Base-by-base conservation (phyloP, 208 protist genomes). In the Trypanosoma rangeli region DNA sequence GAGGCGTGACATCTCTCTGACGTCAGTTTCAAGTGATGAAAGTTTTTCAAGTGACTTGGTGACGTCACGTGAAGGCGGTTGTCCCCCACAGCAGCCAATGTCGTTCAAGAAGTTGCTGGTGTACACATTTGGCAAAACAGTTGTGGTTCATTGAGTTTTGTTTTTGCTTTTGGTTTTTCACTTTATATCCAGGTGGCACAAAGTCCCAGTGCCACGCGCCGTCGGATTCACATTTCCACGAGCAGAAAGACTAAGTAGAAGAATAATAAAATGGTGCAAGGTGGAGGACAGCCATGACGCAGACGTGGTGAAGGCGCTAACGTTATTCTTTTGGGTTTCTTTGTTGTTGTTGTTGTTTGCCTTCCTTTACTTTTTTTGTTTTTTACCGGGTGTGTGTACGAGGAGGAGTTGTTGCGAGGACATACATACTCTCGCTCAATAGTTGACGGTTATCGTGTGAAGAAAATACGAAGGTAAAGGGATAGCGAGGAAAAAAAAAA, bases 101-200 rank as follows among this genome's bases (percentile, higher is more conserved):
- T 29, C 65, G 9, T 66, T 83, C 54, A 50, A 74, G 39, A 65
- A 60, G 28, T 63, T 83, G 31, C 52, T 79, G 46, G 57, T 69
- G 44, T 79, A 78, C 60, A 64, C 73, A 3, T 79, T 76, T 76
- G 78, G 73, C 48, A 69, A 79, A 31, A 57, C 63, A 20, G 73
- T 64, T 39, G 42, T 65, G 8, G 42, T 79, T 42, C 61, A 72
- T 22, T 79, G 54, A 74, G 37, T 39, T 75, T 53, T 60, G 18
- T 70, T 63, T 49, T 49, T 68, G 13, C 12, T 49, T 15, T 63
- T 65, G 62, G 26, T 58, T 24, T 72, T 57, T 7, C 33, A 9
- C 22, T 35, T 22, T 61, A 28, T 33, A 5, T 67, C 70, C 54
- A n/a, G n/a, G n/a, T n/a, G n/a, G n/a, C n/a, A n/a, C n/a, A n/a